Percentiles rank a stretch among this genome's conserved stretches.
Evolutionary conservation across 495 filamentous ascomycete species (phyloP).

Genomic region (Sordaria brevicollis): DNA sequence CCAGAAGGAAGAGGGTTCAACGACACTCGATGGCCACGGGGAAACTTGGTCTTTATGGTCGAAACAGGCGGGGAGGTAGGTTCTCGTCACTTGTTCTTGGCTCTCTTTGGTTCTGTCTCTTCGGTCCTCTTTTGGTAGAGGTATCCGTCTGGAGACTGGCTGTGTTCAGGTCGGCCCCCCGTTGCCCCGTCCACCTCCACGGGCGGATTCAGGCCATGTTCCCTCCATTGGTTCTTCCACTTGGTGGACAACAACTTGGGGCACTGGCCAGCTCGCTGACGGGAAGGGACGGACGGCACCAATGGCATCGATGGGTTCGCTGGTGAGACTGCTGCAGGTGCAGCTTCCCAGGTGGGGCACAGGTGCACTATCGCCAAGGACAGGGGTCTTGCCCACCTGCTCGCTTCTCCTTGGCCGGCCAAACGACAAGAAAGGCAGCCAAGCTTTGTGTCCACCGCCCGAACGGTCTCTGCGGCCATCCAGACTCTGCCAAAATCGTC

Average conservation of each 20-base stretch:
- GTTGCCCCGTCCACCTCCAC: not conserved
- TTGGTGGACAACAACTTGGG: not conserved
- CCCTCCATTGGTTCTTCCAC: too few species aligned
- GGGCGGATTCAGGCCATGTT: not conserved
- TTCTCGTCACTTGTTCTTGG: not conserved
- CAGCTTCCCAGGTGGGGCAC: not conserved
- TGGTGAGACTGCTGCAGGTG: not conserved
- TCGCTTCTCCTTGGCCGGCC: not conserved
- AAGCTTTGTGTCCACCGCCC: not conserved
- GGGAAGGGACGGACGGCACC: not conserved
- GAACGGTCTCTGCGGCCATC: not conserved
- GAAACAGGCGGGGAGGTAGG: not conserved
- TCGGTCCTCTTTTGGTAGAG: not conserved
- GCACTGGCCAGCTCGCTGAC: not conserved
- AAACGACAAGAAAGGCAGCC: not conserved
- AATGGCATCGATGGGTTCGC: not conserved
- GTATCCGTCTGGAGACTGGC: not conserved
- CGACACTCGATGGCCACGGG: not conserved
- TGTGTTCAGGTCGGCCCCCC: not conserved
- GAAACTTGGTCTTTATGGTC: not conserved
- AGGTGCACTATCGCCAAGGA: not conserved
- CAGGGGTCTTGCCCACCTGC: not conserved
- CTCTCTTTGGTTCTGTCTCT: not conserved
- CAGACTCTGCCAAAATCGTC: not conserved
- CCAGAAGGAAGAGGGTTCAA: not conserved